A percentile compares a stretch with the other conserved stretches of the same genome.
Evolutionary conservation across 2,329 filamentous ascomycete genomes (phyloP).

Genomic region (Teratosphaeria nubilosa): DNA sequence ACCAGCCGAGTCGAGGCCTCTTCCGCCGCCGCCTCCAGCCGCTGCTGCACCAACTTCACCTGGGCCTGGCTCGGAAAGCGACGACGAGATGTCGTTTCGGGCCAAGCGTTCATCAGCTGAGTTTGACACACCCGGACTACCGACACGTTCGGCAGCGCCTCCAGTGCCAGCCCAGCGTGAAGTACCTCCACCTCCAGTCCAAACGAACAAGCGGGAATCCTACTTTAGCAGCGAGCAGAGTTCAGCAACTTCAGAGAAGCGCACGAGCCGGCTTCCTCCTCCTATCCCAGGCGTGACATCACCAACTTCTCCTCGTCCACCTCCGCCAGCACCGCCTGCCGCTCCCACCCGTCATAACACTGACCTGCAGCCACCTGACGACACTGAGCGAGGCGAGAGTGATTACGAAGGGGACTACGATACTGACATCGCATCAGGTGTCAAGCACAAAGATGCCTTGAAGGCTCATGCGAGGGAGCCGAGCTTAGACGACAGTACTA

Average conservation of each 20-base stretch:
- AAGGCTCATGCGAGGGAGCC: constrained; percentile 70
- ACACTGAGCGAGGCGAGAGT: constrained; percentile 64
- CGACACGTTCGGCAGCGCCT: constrained; percentile 25
- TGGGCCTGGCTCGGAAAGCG: constrained; percentile 73
- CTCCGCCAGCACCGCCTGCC: constrained; percentile 39
- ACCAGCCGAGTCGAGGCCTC: constrained; percentile 41
- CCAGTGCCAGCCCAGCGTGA: constrained; percentile 21
- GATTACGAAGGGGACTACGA: constrained; percentile 98
- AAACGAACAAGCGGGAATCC: constrained; percentile 29
- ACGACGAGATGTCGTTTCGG: constrained; percentile 66
- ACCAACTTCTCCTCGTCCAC: constrained; percentile 30
- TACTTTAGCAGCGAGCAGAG: constrained; percentile 31
- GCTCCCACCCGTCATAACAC: constrained; percentile 27
- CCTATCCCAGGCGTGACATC: constrained; percentile 25
- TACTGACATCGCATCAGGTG: constrained; percentile 89
- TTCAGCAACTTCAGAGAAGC: constrained; percentile 24
- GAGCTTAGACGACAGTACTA: constrained; percentile 58
- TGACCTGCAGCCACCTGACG: constrained; percentile 6
- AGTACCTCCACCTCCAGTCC: constrained; percentile 11
- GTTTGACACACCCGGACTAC: constrained; percentile 17
- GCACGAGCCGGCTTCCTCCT: constrained; percentile 26
- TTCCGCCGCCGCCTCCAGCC: constrained; percentile 45
- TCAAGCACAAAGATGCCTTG: constrained; percentile 85
- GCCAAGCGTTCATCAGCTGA: constrained; percentile 32
- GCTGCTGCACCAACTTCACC: constrained; percentile 42